A percentile compares a stretch with the other conserved stretches of the same genome.
Evolutionary conservation across 2,329 filamentous ascomycete genomes (phyloP).

Genomic region (Penicillium verrucosum): DNA sequence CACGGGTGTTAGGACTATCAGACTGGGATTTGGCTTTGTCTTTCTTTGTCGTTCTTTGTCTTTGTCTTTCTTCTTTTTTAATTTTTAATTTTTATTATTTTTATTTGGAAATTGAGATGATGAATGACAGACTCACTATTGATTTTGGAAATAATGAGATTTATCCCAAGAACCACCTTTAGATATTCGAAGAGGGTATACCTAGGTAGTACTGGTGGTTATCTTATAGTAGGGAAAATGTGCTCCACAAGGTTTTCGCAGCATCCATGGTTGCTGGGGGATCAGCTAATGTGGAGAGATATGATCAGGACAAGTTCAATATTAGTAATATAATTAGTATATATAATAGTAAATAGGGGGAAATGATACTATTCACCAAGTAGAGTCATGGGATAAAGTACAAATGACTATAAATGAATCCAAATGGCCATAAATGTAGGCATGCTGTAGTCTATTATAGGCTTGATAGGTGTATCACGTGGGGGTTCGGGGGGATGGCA

Average conservation of each 20-base stretch:
- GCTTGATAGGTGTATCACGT: constrained; percentile 21
- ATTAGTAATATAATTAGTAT: neutral
- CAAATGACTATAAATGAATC: neutral
- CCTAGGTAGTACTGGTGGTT: too few relatives aligned
- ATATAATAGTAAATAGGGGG: too few relatives aligned
- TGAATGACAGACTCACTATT: too few relatives aligned
- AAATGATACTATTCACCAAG: too few relatives aligned
- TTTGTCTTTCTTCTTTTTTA: too few relatives aligned
- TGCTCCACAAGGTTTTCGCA: constrained; percentile 11
- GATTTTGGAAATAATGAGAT: neutral
- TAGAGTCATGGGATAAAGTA: neutral
- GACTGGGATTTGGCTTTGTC: neutral
- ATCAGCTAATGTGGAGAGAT: constrained; percentile 20
- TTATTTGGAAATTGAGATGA: neutral
- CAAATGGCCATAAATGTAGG: constrained; percentile 3
- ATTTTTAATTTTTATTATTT: too few relatives aligned
- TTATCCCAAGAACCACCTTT: neutral
- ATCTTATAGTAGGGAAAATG: neutral
- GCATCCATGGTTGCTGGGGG: constrained; percentile 19
- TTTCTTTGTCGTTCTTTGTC: too few relatives aligned
- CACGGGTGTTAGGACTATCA: too few relatives aligned
- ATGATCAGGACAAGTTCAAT: neutral
- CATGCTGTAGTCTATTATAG: neutral
- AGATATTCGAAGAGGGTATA: neutral
- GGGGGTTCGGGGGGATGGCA: constrained; percentile 14